Percentiles rank a stretch among this genome's conserved stretches.
These are phyloP conservation scores for Microcera coccophila DNA, from an alignment of 2,329 filamentous ascomycete genomes.

Conservation along the genomic window DNA sequence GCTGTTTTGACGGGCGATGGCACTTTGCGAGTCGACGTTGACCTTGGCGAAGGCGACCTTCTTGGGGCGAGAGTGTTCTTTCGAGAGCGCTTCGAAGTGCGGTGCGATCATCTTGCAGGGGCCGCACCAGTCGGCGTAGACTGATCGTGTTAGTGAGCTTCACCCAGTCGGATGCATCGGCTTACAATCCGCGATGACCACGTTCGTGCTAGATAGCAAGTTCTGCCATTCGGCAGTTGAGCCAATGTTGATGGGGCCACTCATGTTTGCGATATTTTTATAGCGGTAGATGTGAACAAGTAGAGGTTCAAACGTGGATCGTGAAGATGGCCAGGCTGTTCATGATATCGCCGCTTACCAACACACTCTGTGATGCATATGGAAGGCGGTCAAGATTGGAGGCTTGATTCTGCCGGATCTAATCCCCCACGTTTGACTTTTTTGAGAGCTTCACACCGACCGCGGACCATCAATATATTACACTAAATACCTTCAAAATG, in stretches of 20 bases:
- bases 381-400: conserved; percentile 23
- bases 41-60: conserved; percentile 88
- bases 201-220: conserved; percentile 66
- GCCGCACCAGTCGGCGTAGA: conserved; percentile 93
- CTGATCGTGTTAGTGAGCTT: conserved; percentile 44
- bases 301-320: not conserved
- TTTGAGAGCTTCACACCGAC: conserved; percentile 7
- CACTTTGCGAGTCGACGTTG: conserved; percentile 78
- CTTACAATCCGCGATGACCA: conserved; percentile 87
- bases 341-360: conserved; percentile 16
- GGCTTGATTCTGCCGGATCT: conserved; percentile 28
- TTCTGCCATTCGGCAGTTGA: conserved; percentile 69
- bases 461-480: conserved; percentile 1
- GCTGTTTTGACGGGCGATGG: conserved; percentile 71
- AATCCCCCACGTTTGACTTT: conserved; percentile 20
- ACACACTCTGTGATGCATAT: conserved; percentile 6
- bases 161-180: conserved; percentile 28
- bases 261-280: conserved; percentile 38
- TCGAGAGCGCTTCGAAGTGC: conserved; percentile 77
- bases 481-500: conserved; percentile 22
- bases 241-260: conserved; percentile 51
- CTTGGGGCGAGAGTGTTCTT: conserved; percentile 73
- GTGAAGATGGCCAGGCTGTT: conserved; percentile 8
- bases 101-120: conserved; percentile 92
- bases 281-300: not conserved